Evolutionary conservation across 1,284 basidiomycete species (phyloP).

Genomic region (Porodaedalea pini): DNA sequence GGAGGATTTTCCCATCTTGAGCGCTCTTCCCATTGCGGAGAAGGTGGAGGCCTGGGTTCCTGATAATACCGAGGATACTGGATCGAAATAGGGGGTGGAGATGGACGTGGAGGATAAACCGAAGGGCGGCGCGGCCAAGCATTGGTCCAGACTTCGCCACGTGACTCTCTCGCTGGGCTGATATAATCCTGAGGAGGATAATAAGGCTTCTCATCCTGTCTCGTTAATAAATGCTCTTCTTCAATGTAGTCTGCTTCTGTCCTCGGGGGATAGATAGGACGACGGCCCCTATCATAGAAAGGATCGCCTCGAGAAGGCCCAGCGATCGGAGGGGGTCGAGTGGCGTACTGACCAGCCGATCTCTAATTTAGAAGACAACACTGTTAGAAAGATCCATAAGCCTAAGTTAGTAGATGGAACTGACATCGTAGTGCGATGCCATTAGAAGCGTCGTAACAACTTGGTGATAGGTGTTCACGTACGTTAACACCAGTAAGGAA

Average conservation of each 20-base stretch:
- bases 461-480: not conserved
- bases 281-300: slow-evolving; percentile 15
- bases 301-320: slow-evolving; percentile 8
- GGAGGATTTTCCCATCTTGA: slow-evolving; percentile 38
- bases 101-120: slow-evolving; percentile 21
- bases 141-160: slow-evolving; percentile 4
- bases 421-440: slow-evolving; percentile 14
- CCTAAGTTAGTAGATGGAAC: not conserved
- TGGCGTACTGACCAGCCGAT: slow-evolving; percentile 9
- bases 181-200: slow-evolving; percentile 9
- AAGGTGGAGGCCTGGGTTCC: slow-evolving; percentile 22
- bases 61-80: slow-evolving; percentile 32
- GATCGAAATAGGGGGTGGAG: slow-evolving; percentile 34
- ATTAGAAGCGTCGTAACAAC: not conserved
- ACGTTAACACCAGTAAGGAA: not conserved
- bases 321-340: slow-evolving; percentile 9
- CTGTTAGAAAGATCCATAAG: not conserved
- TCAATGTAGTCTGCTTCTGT: slow-evolving; percentile 3
- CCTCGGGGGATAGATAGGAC: slow-evolving; percentile 3
- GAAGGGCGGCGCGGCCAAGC: slow-evolving; percentile 8
- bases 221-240: slow-evolving; percentile 6
- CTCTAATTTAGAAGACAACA: not conserved
- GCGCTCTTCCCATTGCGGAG: slow-evolving; percentile 29
- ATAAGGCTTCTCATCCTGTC: slow-evolving; percentile 8
- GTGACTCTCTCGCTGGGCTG: slow-evolving; percentile 1